Base-by-base conservation (phyloP, 306 rosid species). In the Begonia masoniana region DNA sequence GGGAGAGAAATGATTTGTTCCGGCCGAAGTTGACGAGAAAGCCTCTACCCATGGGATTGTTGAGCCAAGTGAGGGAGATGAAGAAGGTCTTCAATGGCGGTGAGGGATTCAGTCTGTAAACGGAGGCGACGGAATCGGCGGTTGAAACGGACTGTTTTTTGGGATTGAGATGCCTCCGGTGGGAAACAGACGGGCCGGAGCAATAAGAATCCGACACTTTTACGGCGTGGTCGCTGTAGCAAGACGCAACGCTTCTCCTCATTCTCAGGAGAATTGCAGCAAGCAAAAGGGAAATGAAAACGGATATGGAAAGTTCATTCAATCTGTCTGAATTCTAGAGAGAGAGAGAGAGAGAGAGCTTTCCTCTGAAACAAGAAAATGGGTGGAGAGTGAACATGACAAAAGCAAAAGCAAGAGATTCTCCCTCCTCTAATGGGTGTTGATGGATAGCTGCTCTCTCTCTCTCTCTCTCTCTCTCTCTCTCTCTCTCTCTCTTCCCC, bases 151-250 rank as follows among this genome's bases (percentile, higher is more conserved):
- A 50, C 17, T 53, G 31, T 60, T 79, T 31, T 84, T 59, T 92
- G 83, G 65, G 69, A 31, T 31, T 54, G 21, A 61, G 64, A 71
- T 62, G 67, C 51, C 76, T 43, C 15, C 12, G 71, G 60, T 54
- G 74, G 46, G 88, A 31, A 31, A 31, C 8, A 31, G 39, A 83
- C 52, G 92, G 80, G 7, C 80, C 86, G 11, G 95, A 91, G 45
- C 97, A 85, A 47, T 91, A 83, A 7, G 94, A 85, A 77, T 83
- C 96, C 0, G 94, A 85, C 6, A 85, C 80, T 46, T 74, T 76
- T 15, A 85, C 75, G 31, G 94, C 94, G 63, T 85, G 92, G 48
- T 85, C 92, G 48, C 68, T 91, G 78, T 91, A 91, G 77, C 97
- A 91, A 45, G 88, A 78, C 15, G 91, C 76, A 71, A 91, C 62